Conservation (phyloP, 352 stramenopile genomes). For the Pythium dissotocum region DNA sequence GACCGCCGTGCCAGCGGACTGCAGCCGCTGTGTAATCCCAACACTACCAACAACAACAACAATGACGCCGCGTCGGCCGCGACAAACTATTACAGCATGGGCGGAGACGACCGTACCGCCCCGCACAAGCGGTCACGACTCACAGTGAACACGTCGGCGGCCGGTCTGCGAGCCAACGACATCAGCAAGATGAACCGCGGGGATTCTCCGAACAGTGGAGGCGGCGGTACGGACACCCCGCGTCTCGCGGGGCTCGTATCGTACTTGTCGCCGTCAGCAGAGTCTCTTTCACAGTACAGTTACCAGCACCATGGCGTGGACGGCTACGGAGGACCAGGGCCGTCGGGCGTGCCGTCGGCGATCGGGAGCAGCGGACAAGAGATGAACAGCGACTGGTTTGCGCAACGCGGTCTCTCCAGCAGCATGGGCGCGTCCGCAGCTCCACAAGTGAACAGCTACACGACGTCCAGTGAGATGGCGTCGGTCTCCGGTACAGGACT, state of each 20-base stretch:
- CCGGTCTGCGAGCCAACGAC: background rate
- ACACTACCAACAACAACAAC: background rate
- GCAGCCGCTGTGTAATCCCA: constrained; percentile 3
- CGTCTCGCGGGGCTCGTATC: constrained; percentile 16
- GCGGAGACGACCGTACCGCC: constrained; percentile 2
- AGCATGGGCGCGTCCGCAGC: background rate
- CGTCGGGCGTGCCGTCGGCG: background rate
- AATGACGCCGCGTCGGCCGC: constrained; percentile 1
- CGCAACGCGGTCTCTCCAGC: constrained; percentile 5
- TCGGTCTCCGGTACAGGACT: background rate
- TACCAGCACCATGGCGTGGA: constrained; percentile 3
- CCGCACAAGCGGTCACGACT: constrained; percentile 15
- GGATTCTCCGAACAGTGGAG: background rate
- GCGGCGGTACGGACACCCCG: constrained; percentile 6
- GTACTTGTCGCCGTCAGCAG: constrained; percentile 15
- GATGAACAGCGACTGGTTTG: constrained; percentile 23
- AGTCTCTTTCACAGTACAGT: constrained; percentile 9
- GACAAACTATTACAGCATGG: background rate
- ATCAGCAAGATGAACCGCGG: background rate
- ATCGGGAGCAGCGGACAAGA: constrained; percentile 2
- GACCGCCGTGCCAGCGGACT: constrained; percentile 7
- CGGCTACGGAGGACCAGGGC: background rate
- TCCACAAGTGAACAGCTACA: constrained; percentile 9
- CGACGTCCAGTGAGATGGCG: constrained; percentile 2
- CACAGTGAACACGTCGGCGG: background rate